phyloP scores from a whole-genome alignment of 2,329 filamentous ascomycete species.

The Botrytis paeoniae region DNA sequence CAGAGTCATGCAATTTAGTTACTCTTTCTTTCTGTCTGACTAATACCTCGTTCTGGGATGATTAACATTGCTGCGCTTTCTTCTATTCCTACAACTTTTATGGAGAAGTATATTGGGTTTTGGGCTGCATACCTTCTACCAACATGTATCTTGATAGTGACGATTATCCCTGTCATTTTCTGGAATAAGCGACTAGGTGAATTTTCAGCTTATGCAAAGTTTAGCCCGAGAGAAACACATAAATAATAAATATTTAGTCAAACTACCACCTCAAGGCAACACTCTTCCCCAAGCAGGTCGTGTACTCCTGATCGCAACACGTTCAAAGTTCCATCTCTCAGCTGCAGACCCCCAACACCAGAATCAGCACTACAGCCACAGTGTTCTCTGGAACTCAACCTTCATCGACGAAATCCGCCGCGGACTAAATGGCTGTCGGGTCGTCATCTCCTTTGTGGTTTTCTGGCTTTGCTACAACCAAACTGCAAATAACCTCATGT shows the following conservation, averaged over 20 bases:
- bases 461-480: background rate
- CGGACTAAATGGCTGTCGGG: background rate
- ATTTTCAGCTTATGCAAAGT: too few relatives aligned
- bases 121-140: background rate
- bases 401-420: background rate
- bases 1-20: too few relatives aligned
- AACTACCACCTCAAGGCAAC: background rate
- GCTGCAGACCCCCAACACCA: background rate
- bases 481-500: background rate
- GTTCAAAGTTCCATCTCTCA: background rate
- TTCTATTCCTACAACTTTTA: background rate
- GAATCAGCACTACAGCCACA: background rate
- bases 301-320: background rate
- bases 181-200: background rate
- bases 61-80: background rate
- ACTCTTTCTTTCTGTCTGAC: background rate
- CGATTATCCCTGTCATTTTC: background rate
- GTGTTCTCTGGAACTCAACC: background rate
- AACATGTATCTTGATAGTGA: background rate
- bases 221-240: background rate
- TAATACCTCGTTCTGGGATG: background rate
- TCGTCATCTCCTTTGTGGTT: background rate
- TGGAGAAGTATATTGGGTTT: background rate
- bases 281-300: background rate
- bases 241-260: background rate